Evolutionary conservation across 495 filamentous ascomycete species (phyloP).

Genomic region (Amphirosellinia nigrospora): DNA sequence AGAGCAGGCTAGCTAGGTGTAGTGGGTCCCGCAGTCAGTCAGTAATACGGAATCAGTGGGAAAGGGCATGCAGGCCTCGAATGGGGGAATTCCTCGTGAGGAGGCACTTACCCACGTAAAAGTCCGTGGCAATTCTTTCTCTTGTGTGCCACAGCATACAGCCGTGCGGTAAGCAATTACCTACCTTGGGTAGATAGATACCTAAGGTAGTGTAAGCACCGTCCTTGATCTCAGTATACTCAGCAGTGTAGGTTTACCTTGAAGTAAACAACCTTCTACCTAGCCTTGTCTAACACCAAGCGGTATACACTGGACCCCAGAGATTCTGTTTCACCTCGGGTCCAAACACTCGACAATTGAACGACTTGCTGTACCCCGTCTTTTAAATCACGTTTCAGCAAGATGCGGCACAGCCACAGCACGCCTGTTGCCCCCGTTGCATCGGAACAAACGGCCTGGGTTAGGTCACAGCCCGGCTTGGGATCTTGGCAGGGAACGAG

Average conservation of each 20-base stretch:
- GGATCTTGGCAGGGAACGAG: slow-evolving; percentile 4
- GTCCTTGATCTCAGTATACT: neutral
- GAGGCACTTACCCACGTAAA: neutral
- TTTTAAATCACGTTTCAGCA: slow-evolving; percentile 20
- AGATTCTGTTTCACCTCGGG: neutral
- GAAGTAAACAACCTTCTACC: no score
- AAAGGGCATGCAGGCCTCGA: neutral
- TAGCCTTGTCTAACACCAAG: neutral
- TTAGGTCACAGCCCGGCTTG: neutral
- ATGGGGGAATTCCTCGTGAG: neutral
- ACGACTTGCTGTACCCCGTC: slow-evolving; percentile 14
- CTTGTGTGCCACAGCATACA: neutral
- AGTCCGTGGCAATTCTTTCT: neutral
- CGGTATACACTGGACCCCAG: neutral
- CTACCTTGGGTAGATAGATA: neutral
- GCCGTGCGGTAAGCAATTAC: neutral
- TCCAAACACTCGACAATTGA: neutral
- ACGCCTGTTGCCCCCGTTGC: slow-evolving; percentile 7
- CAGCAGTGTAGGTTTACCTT: no score
- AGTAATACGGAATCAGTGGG: neutral
- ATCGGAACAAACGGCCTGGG: slow-evolving; percentile 2
- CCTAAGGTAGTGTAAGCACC: neutral
- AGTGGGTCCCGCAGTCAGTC: no score
- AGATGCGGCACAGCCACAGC: neutral
- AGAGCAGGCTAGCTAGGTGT: no score